A percentile compares a stretch with the other conserved stretches of the same genome.
Evolutionary conservation across 495 filamentous ascomycete genomes (phyloP).

Genomic region (Trichoderma reesei): DNA sequence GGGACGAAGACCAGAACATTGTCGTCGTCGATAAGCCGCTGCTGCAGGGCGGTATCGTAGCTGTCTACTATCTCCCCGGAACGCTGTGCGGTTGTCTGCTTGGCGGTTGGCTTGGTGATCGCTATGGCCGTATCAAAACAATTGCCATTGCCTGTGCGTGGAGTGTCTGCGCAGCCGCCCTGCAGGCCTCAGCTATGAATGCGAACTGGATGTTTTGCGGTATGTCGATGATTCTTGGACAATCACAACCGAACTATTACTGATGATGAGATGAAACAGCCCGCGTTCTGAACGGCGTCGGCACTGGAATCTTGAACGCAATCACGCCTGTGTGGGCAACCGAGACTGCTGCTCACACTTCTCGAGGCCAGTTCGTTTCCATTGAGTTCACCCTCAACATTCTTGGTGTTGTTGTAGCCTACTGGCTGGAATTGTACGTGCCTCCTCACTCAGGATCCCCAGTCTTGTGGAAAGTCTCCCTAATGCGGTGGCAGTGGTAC

Average conservation of each 20-base stretch:
- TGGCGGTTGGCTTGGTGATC: slow-evolving; percentile 53
- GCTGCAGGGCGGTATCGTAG: slow-evolving; percentile 59
- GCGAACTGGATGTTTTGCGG: slow-evolving; percentile 63
- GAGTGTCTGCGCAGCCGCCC: slow-evolving; percentile 47
- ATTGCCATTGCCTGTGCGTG: slow-evolving; percentile 48
- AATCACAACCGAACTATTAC: neutral
- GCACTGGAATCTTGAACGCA: slow-evolving; percentile 64
- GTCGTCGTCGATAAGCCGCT: slow-evolving; percentile 23
- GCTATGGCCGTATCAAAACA: slow-evolving; percentile 51
- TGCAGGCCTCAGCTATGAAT: slow-evolving; percentile 56
- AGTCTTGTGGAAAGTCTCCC: slow-evolving; percentile 26
- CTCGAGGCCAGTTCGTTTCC: slow-evolving; percentile 59
- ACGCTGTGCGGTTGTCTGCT: slow-evolving; percentile 50
- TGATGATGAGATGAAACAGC: slow-evolving; percentile 27
- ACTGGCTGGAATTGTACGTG: slow-evolving; percentile 43
- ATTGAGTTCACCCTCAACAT: slow-evolving; percentile 70
- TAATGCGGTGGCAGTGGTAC: slow-evolving; percentile 30
- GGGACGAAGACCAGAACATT: slow-evolving; percentile 20
- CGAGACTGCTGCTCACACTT: slow-evolving; percentile 57
- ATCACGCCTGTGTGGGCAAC: slow-evolving; percentile 66
- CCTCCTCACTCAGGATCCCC: slow-evolving; percentile 18
- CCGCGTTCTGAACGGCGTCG: slow-evolving; percentile 55
- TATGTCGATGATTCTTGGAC: slow-evolving; percentile 18
- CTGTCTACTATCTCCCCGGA: slow-evolving; percentile 58
- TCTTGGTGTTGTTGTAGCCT: slow-evolving; percentile 61